Percentiles rank a stretch among this genome's conserved stretches.
Conservation (phyloP, 352 stramenopile genomes). For the Aphanomyces invadans region DNA sequence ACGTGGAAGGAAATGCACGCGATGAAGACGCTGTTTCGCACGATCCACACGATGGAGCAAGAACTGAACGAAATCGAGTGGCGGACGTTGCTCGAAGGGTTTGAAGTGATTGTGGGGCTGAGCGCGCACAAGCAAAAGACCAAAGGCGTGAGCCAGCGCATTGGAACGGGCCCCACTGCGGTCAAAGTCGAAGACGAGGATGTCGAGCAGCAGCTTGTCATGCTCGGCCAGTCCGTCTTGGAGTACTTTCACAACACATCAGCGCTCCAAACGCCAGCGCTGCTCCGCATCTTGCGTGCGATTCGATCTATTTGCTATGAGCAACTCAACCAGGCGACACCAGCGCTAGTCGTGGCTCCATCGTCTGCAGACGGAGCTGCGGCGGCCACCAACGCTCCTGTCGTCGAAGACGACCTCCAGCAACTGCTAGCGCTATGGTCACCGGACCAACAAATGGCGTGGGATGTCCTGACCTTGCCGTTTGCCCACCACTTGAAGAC, state of each 20-base stretch:
- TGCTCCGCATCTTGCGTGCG: slow-evolving; percentile 50
- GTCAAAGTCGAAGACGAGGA: slow-evolving; percentile 79
- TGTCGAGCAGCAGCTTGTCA: slow-evolving; percentile 77
- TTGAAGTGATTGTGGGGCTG: slow-evolving; percentile 74
- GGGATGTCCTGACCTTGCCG: slow-evolving; percentile 37
- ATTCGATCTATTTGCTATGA: slow-evolving; percentile 63
- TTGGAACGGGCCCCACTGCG: slow-evolving; percentile 43
- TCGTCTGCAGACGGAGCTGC: slow-evolving; percentile 5
- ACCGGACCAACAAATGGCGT: slow-evolving; percentile 22
- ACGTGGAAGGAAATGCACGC: slow-evolving; percentile 80
- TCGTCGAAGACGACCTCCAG: slow-evolving; percentile 1
- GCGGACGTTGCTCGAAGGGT: slow-evolving; percentile 63
- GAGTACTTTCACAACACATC: slow-evolving; percentile 73
- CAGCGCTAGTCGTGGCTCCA: slow-evolving; percentile 22
- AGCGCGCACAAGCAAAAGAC: slow-evolving; percentile 63
- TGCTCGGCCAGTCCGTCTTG: slow-evolving; percentile 78
- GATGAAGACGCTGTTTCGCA: slow-evolving; percentile 82
- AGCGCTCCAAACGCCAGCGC: slow-evolving; percentile 50
- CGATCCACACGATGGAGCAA: slow-evolving; percentile 80
- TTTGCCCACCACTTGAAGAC: slow-evolving; percentile 63
- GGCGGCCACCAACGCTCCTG: background rate
- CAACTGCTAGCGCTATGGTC: slow-evolving; percentile 3
- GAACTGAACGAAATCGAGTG: slow-evolving; percentile 68
- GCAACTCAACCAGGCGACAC: slow-evolving; percentile 33
- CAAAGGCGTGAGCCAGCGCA: slow-evolving; percentile 15